Percentiles rank a stretch among this genome's conserved stretches.
Conservation (phyloP, 2,329 filamentous ascomycete species). For the Alternaria conjuncta region DNA sequence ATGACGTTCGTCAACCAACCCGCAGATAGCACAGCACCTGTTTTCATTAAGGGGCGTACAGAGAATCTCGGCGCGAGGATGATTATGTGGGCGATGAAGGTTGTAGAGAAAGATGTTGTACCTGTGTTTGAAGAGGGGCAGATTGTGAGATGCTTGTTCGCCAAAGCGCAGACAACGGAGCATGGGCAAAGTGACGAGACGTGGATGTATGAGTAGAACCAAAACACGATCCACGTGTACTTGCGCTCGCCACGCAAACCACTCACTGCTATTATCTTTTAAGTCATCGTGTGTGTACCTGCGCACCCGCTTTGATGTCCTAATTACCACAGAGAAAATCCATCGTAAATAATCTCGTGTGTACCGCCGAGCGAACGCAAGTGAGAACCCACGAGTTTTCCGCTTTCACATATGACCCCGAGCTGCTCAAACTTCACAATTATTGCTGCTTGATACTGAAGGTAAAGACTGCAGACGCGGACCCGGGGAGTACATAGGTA, state of each 20-base stretch:
- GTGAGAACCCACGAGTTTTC: too few species aligned
- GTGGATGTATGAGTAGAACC: conserved; percentile 21
- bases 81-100: conserved; percentile 34
- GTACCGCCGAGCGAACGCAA: too few species aligned
- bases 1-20: conserved; percentile 16
- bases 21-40: background rate
- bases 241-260: background rate
- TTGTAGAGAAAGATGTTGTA: conserved; percentile 24
- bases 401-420: too few species aligned
- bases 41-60: conserved; percentile 15
- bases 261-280: background rate
- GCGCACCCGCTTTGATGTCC: background rate
- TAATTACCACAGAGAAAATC: too few species aligned
- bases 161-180: background rate
- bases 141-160: conserved; percentile 18
- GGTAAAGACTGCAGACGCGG: too few species aligned
- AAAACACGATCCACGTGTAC: background rate
- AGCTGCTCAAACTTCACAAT: too few species aligned
- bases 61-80: conserved; percentile 26
- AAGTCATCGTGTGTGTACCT: background rate
- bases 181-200: background rate
- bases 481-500: too few species aligned
- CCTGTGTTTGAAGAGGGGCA: conserved; percentile 5
- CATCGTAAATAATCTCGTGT: too few species aligned
- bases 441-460: too few species aligned